Evolutionary conservation across 2,329 filamentous ascomycete species (phyloP).

Genomic region (Rosellinia necatrix): DNA sequence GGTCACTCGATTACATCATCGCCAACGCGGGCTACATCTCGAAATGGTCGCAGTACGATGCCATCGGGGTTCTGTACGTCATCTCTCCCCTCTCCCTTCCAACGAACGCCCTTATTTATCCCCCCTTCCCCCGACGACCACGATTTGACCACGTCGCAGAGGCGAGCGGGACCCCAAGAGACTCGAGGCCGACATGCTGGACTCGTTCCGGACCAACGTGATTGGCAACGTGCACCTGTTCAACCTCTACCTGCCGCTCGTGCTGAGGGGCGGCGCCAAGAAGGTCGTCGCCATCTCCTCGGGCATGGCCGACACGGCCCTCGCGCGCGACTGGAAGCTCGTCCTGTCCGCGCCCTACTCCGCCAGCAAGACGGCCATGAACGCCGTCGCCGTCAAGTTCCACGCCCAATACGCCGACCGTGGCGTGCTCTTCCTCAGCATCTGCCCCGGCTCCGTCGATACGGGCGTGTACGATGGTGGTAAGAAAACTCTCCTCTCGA

Average conservation of each 20-base stretch:
- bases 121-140: no score
- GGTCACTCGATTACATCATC: conserved; percentile 56
- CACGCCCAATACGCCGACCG: conserved; percentile 48
- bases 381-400: conserved; percentile 44
- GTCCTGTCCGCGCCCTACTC: conserved; percentile 58
- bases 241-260: conserved; percentile 56
- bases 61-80: conserved; percentile 46
- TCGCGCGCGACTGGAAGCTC: conserved; percentile 38
- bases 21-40: conserved; percentile 53
- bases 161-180: conserved; percentile 38
- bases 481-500: background rate
- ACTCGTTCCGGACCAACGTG: conserved; percentile 52
- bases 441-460: conserved; percentile 51
- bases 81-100: background rate
- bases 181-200: conserved; percentile 43
- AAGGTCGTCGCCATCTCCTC: conserved; percentile 58
- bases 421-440: conserved; percentile 49
- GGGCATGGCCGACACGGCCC: conserved; percentile 49
- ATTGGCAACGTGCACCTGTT: conserved; percentile 57
- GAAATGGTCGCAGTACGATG: conserved; percentile 37
- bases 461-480: conserved; percentile 35
- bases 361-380: conserved; percentile 40
- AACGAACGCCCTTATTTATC: no score
- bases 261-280: conserved; percentile 55
- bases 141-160: conserved; percentile 22